Evolutionary conservation across 352 stramenopile species (phyloP), one percentile per base, ranked within the genome.

Genomic region (Phytophthora melonis): DNA sequence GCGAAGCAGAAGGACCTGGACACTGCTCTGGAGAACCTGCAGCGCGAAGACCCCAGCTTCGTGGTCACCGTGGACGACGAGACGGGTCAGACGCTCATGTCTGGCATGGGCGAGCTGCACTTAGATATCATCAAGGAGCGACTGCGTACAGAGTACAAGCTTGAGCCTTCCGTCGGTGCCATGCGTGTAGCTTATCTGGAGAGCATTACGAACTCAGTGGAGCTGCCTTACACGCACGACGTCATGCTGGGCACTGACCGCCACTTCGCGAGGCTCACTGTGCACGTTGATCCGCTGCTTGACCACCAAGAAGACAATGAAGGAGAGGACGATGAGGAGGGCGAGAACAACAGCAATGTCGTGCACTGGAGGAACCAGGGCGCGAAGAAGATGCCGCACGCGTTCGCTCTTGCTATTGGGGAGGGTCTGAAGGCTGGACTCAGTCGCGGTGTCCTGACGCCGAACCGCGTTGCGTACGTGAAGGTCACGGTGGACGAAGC

Each of bases 31-130:
- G 70, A 82, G 32, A 73, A 87, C 52, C 63, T 95, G 47, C 87
- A 95, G 73, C 83, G 84, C 5, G 96, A 99, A 79, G 98, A 99
- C 85, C 98, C 98, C 14, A 99, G 97, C 55, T 97, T 99, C 62
- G 84, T 98, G 34, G 95, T 99, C 2, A 90, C 89, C 41, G 87
- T 98, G 25, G 98, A 99, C 79, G 79, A 93, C 6, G 97, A 99
- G 69, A 99, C 93, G 8, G 98, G 98, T 30, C 95, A 99, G 87
- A 99, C 97, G 52, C 97, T 99, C 66, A 96, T 99, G 67, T 98
- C 89, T 70, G 98, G 98, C 27, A 93, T 98, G 82, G 96, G 96
- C 18, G 96, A 99, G 77, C 81, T 99, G 11, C 96, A 99, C 63
- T 85, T 99, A 55, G 93, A 98, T 70, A 97, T 99, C 63, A 90